phyloP scores from a whole-genome alignment of 345 rosid genomes.

The Triadica sebifera region DNA sequence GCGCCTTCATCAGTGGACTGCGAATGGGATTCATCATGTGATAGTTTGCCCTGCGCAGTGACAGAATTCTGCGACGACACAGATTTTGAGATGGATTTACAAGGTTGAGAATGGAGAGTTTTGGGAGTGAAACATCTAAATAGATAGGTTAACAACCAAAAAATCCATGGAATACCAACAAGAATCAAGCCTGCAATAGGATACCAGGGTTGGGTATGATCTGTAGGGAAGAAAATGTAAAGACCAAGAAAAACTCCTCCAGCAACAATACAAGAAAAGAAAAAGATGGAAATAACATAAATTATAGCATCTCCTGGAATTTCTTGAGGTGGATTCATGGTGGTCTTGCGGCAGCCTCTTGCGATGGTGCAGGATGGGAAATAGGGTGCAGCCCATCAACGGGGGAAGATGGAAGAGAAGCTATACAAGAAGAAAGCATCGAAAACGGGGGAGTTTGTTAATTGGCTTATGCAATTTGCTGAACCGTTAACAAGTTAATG shows the following conservation, averaged over 20 bases:
- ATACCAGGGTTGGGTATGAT: conserved; percentile 35
- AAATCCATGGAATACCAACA: conserved; percentile 64
- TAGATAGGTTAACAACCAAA: conserved; percentile 58
- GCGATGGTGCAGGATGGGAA: not conserved
- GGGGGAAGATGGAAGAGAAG: not conserved
- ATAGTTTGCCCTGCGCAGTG: not conserved
- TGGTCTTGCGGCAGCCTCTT: not conserved
- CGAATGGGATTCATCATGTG: conserved; percentile 2
- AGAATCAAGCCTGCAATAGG: conserved; percentile 48
- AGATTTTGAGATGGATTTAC: conserved; percentile 1
- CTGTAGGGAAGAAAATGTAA: conserved; percentile 40
- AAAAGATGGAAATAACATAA: conserved; percentile 36
- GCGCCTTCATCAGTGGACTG: conserved; percentile 25
- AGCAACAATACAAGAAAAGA: conserved; percentile 43
- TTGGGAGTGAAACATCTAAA: conserved; percentile 47
- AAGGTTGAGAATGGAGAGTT: not conserved
- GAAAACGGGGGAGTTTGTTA: conserved; percentile 11
- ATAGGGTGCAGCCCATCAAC: conserved; percentile 9
- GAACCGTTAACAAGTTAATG: not conserved
- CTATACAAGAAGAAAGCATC: not conserved
- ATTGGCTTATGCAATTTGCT: not conserved
- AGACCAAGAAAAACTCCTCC: conserved; percentile 57
- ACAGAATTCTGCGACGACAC: not conserved
- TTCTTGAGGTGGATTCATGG: conserved; percentile 20
- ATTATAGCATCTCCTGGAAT: conserved; percentile 53